Conservation (phyloP, 2,329 filamentous ascomycete genomes). For the Stachybotrys chlorohalonatus region DNA sequence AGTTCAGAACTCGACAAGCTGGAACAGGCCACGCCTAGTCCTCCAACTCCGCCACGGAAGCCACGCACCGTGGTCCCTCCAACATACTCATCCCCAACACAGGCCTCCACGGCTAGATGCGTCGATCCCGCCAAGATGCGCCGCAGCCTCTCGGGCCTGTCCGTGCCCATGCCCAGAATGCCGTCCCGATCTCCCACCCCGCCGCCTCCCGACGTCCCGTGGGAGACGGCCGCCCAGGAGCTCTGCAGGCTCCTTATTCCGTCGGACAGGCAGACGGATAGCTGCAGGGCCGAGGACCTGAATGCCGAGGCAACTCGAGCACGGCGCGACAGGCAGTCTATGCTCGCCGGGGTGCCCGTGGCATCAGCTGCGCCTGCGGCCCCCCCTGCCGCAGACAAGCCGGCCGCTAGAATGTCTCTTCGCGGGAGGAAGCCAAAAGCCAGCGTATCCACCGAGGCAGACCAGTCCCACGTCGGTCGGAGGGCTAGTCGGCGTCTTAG, state of each 20-base stretch:
- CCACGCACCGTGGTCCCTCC: constrained; percentile 48
- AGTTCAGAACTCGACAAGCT: constrained; percentile 56
- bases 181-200: constrained; percentile 43
- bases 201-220: constrained; percentile 73
- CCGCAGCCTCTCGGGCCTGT: constrained; percentile 50
- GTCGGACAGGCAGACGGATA: constrained; percentile 61
- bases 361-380: constrained; percentile 11
- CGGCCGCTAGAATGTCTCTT: constrained; percentile 55
- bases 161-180: constrained; percentile 18
- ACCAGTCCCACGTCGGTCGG: constrained; percentile 20
- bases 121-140: constrained; percentile 58
- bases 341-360: constrained; percentile 23
- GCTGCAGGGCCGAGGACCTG: constrained; percentile 70
- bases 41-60: constrained; percentile 41
- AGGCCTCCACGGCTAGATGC: constrained; percentile 76
- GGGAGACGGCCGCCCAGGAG: constrained; percentile 77
- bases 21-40: constrained; percentile 49
- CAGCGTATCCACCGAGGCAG: constrained; percentile 43
- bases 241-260: constrained; percentile 78
- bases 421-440: constrained; percentile 59
- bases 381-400: constrained; percentile 11
- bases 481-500: constrained; percentile 40
- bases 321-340: constrained; percentile 55
- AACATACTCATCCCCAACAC: constrained; percentile 80
- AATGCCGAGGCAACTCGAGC: constrained; percentile 56